Base-by-base conservation (phyloP, 495 filamentous ascomycete species). In the Annulohypoxylon stygium region DNA sequence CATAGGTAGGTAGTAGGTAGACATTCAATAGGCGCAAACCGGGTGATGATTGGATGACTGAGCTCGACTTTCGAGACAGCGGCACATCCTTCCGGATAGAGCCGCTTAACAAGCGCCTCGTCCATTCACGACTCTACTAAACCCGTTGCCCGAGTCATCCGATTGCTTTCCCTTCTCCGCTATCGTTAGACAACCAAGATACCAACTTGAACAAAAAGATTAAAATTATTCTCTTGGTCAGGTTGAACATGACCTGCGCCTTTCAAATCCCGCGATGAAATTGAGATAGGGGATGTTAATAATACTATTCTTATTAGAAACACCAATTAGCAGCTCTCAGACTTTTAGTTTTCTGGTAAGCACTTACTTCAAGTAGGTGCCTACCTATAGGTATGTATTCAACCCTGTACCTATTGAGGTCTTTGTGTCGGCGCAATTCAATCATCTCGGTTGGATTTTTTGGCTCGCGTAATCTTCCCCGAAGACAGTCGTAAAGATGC, bases 61-160 rank as follows among this genome's bases (percentile, higher is more conserved):
- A 58, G 45, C 60, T 68, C 65, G 60, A 62, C 33, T 69, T 36
- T 55, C 72, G 73, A 75, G 69, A 72, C 69, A 30, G 39, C 69
- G 73, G 73, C 41, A 69, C 65, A 70, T 75, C 67, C 67, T 70
- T 63, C 67, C 62, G 67, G 55, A 36, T 55, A 74, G 61, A 63
- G 57, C 55, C 71, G 71, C 71, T 70, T 47, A 25, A 67, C 58
- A 74, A 59, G 62, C 71, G 71, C 67, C 71, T 63, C 61, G 39
- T 65, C 47, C 50, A 36, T 30, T 16, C 55, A 58, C 36, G 36
- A 57, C 58, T 54, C 36, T 61, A 55, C 14, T 33, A 16, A 67
- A 39, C 39, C 58, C 25, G 26, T 55, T 16, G 11, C 20, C 33
- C 43, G 45, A 33, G 25, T 8, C n/a, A 20, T 47, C 43, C 43